These are phyloP conservation scores for Ogataea dorogensis DNA, from an alignment of 805 yeast species.

Conservation along the genomic window DNA sequence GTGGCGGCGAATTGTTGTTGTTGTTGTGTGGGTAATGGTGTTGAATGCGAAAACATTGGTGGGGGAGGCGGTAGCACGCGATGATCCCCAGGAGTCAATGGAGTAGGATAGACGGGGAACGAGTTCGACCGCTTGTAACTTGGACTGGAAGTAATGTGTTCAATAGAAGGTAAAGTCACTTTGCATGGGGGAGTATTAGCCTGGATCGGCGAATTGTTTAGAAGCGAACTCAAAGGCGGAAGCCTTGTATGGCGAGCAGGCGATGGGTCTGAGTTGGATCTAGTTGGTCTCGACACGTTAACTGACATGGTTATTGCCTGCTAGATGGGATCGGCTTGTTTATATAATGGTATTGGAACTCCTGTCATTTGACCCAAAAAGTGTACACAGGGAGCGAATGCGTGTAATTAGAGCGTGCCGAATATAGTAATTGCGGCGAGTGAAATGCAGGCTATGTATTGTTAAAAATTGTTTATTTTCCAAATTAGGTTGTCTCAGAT, in stretches of 20 bases:
- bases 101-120: constrained; percentile 15
- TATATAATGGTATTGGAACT: constrained; percentile 4
- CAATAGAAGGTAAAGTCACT: constrained; percentile 26
- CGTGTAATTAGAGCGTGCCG: constrained; percentile 6
- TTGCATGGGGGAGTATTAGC: constrained; percentile 18
- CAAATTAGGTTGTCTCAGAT: background rate
- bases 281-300: constrained; percentile 22
- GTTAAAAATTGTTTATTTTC: constrained; percentile 3
- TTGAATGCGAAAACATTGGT: constrained; percentile 22
- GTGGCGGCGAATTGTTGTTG: no score
- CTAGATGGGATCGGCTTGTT: constrained; percentile 6
- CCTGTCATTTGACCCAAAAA: constrained; percentile 7
- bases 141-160: constrained; percentile 27
- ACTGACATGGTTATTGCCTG: constrained; percentile 19
- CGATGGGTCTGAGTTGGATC: constrained; percentile 29
- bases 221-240: constrained; percentile 28
- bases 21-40: constrained; percentile 20
- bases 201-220: constrained; percentile 16
- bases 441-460: constrained; percentile 1
- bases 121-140: constrained; percentile 25
- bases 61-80: constrained; percentile 25
- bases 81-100: constrained; percentile 22
- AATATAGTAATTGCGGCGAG: constrained; percentile 2
- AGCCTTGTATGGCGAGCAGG: constrained; percentile 22
- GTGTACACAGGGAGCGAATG: constrained; percentile 10